phyloP scores from a whole-genome alignment of 495 filamentous ascomycete species.

The Penicillium macrosclerotiorum region DNA sequence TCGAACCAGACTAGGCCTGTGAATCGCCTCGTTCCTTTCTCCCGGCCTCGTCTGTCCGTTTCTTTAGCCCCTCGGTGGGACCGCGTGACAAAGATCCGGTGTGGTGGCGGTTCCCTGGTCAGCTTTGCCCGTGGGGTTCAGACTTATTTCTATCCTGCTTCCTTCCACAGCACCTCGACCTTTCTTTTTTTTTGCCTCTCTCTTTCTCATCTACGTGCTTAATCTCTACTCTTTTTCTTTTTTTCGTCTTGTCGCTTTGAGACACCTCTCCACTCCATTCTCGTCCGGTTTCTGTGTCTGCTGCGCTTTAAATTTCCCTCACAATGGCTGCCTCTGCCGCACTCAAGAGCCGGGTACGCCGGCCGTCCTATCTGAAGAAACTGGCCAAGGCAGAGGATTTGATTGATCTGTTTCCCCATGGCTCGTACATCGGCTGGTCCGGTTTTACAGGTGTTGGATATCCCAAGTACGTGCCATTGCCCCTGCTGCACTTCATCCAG shows the following conservation, averaged over 20 bases:
- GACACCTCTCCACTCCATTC: constrained; percentile 5
- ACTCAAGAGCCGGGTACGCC: constrained; percentile 69
- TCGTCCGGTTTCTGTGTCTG: constrained; percentile 11
- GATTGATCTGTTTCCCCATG: constrained; percentile 76
- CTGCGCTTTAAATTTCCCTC: not conserved
- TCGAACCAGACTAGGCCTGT: no score
- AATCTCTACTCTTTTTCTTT: constrained; percentile 15
- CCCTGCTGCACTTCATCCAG: no score
- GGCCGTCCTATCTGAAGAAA: constrained; percentile 77
- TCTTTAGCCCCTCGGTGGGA: not conserved
- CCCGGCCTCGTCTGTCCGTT: constrained; percentile 9
- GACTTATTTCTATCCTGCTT: constrained; percentile 25
- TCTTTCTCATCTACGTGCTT: no score
- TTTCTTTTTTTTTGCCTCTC: constrained; percentile 13
- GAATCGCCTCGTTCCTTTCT: no score
- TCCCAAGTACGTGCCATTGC: constrained; percentile 74
- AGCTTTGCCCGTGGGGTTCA: constrained; percentile 15
- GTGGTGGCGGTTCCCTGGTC: not conserved
- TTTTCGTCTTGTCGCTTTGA: constrained; percentile 7
- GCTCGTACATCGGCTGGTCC: constrained; percentile 82
- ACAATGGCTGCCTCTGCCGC: constrained; percentile 65
- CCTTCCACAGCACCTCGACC: not conserved
- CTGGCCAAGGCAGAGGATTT: constrained; percentile 77
- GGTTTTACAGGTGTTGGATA: constrained; percentile 92
- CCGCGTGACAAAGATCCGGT: not conserved